Conservation (phyloP, 2,329 filamentous ascomycete genomes). For the Blastomyces parvus region DNA sequence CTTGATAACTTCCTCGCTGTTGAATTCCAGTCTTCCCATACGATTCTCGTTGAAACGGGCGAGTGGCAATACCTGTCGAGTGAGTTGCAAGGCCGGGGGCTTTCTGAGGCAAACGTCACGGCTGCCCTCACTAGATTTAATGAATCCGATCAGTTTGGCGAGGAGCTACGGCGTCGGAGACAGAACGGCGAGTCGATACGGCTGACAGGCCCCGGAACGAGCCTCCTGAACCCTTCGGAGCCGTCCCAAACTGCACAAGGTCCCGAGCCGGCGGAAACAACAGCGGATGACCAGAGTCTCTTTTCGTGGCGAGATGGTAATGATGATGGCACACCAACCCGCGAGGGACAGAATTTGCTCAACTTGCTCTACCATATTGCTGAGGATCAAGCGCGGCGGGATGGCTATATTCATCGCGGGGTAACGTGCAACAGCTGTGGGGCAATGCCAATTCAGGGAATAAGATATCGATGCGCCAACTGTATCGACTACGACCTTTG, state of each 20-base stretch:
- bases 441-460: constrained; percentile 77
- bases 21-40: constrained; percentile 32
- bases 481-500: constrained; percentile 95
- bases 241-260: constrained; percentile 23
- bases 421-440: constrained; percentile 88
- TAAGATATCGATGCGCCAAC: constrained; percentile 90
- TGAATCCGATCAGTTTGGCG: constrained; percentile 29
- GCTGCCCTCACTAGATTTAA: constrained; percentile 32
- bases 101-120: constrained; percentile 28
- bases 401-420: constrained; percentile 84
- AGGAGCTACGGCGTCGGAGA: constrained; percentile 31
- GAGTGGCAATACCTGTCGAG: constrained; percentile 31
- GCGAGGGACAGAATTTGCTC: constrained; percentile 67
- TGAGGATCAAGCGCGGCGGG: constrained; percentile 79
- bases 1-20: constrained; percentile 35
- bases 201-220: constrained; percentile 19
- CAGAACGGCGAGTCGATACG: constrained; percentile 33
- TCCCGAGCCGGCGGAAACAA: constrained; percentile 29
- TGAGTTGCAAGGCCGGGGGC: constrained; percentile 32
- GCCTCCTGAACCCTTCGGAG: neutral
- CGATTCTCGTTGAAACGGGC: constrained; percentile 24
- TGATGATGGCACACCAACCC: constrained; percentile 32
- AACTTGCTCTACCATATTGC: constrained; percentile 84
- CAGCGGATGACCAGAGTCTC: constrained; percentile 35
- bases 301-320: constrained; percentile 38